phyloP scores from a whole-genome alignment of 805 yeast species.

The Millerozyma miso region DNA sequence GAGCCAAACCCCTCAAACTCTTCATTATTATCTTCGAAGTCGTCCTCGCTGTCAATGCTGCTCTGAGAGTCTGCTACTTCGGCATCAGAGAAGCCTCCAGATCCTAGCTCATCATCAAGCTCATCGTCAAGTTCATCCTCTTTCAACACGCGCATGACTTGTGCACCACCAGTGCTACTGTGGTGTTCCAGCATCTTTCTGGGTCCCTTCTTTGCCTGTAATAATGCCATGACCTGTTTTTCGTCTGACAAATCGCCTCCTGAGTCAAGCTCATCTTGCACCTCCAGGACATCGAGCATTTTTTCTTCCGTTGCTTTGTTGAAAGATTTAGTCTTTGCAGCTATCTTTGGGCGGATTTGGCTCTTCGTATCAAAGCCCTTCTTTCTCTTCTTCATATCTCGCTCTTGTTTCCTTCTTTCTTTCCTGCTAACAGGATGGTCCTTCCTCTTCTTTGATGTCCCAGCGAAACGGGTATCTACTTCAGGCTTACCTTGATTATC shows the following conservation, averaged over 20 bases:
- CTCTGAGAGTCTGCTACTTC: neutral
- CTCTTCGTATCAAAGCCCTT: conserved; percentile 1
- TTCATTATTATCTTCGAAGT: conserved; percentile 35
- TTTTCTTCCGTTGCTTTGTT: neutral
- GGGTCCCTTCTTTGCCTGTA: conserved; percentile 8
- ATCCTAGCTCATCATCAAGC: conserved; percentile 9
- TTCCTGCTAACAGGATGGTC: conserved; percentile 23
- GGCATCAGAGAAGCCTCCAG: conserved; percentile 11
- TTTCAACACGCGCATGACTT: conserved; percentile 21
- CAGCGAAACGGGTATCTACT: conserved; percentile 21
- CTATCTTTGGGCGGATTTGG: too few relatives aligned
- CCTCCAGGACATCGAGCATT: conserved; percentile 1
- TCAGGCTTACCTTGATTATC: conserved; percentile 43
- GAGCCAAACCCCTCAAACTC: conserved; percentile 16
- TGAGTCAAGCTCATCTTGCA: conserved; percentile 1
- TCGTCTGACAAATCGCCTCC: conserved; percentile 10
- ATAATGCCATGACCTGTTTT: conserved; percentile 11
- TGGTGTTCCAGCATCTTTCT: conserved; percentile 16
- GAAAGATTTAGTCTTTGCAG: neutral
- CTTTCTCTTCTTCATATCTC: conserved; percentile 20
- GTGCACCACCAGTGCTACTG: conserved; percentile 6
- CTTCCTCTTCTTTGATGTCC: conserved; percentile 16
- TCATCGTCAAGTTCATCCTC: conserved; percentile 26
- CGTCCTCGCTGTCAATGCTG: conserved; percentile 30
- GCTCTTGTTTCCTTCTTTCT: conserved; percentile 33